phyloP scores from a whole-genome alignment of 1,284 basidiomycete genomes.

The Trametes pubescens region DNA sequence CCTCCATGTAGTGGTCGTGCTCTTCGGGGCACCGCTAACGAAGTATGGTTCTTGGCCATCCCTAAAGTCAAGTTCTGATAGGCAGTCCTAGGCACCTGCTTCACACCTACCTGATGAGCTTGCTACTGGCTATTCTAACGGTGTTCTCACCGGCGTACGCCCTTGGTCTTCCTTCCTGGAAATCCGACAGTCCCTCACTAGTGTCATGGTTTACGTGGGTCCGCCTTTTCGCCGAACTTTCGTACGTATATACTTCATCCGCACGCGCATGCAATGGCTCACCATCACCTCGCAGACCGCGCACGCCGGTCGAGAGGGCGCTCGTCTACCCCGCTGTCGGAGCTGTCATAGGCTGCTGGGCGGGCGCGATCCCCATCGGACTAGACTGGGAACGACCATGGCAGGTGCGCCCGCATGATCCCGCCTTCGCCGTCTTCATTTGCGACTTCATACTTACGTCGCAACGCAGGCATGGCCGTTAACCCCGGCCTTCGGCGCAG shows the following conservation, averaged over 20 bases:
- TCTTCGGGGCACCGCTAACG: slow-evolving; percentile 81
- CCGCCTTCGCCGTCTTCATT: neutral
- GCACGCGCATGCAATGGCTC: neutral
- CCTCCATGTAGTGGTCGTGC: slow-evolving; percentile 59
- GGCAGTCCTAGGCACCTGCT: slow-evolving; percentile 50
- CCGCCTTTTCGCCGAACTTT: slow-evolving; percentile 80
- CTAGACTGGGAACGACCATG: slow-evolving; percentile 96
- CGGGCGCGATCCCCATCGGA: slow-evolving; percentile 82
- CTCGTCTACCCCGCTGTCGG: slow-evolving; percentile 84
- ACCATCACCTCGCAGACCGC: slow-evolving; percentile 53
- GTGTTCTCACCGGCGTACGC: slow-evolving; percentile 75
- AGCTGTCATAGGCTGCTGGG: slow-evolving; percentile 79
- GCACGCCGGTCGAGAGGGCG: slow-evolving; percentile 74
- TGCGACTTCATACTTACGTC: slow-evolving; percentile 5
- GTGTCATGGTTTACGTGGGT: slow-evolving; percentile 70
- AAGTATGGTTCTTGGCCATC: slow-evolving; percentile 51
- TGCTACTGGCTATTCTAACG: slow-evolving; percentile 73
- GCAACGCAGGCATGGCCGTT: slow-evolving; percentile 77
- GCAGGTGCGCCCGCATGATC: slow-evolving; percentile 70
- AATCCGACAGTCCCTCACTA: slow-evolving; percentile 47
- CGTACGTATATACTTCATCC: slow-evolving; percentile 57
- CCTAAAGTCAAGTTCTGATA: slow-evolving; percentile 6
- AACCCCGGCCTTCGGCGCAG: slow-evolving; percentile 72
- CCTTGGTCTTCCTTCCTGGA: slow-evolving; percentile 68
- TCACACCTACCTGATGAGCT: slow-evolving; percentile 73